Evolutionary conservation across 2,329 filamentous ascomycete species (phyloP).

Genomic region (Penicillium concentricum): DNA sequence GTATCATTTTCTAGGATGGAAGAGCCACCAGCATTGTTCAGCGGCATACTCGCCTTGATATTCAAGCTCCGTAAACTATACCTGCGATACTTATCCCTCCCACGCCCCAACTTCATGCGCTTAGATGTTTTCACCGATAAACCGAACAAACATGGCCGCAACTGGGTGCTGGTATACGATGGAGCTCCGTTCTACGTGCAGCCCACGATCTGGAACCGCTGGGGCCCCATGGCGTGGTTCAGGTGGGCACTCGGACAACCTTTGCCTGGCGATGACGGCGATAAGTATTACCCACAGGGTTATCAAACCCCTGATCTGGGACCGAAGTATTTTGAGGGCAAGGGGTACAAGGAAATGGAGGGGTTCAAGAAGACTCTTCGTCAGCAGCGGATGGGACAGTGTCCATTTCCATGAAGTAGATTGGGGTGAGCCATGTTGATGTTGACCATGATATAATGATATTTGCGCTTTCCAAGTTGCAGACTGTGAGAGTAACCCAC

Average conservation of each 20-base stretch:
- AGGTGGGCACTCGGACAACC: constrained; percentile 46
- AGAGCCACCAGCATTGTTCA: constrained; percentile 32
- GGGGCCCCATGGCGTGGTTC: constrained; percentile 57
- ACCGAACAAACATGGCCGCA: constrained; percentile 56
- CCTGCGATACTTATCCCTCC: constrained; percentile 59
- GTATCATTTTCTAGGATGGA: constrained; percentile 30
- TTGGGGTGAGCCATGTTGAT: neutral
- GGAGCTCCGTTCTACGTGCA: constrained; percentile 65
- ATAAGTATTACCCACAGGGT: constrained; percentile 50
- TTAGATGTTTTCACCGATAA: constrained; percentile 44
- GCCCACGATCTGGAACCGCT: constrained; percentile 60
- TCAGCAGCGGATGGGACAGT: constrained; percentile 42
- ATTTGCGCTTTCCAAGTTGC: neutral
- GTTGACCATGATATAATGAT: neutral
- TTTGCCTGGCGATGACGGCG: constrained; percentile 49
- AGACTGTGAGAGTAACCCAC: neutral
- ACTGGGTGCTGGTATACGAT: constrained; percentile 53
- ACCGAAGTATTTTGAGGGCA: constrained; percentile 54
- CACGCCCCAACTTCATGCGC: constrained; percentile 50
- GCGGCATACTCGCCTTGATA: constrained; percentile 43
- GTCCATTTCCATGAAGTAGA: constrained; percentile 42
- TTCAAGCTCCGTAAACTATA: constrained; percentile 55
- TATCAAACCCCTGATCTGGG: constrained; percentile 60
- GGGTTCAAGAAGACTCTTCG: constrained; percentile 43
- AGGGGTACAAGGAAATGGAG: constrained; percentile 42